Percentiles rank a stretch among this genome's conserved stretches.
Evolutionary conservation across 2,329 filamentous ascomycete genomes (phyloP).

Genomic region (Talaromyces atroroseus): DNA sequence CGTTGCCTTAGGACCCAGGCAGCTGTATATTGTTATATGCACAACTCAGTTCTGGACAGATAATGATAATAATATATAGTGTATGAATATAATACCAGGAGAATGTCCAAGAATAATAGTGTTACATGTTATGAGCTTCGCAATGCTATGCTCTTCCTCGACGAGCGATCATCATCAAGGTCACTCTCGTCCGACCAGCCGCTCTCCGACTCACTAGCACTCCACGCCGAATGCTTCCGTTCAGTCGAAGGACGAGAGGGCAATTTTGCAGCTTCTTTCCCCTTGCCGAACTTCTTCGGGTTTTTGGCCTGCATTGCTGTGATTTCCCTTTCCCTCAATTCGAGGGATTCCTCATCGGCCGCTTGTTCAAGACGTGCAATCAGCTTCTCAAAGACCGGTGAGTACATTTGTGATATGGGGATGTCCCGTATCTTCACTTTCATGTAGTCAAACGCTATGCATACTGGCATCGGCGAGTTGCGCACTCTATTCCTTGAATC

Average conservation of each 20-base stretch:
- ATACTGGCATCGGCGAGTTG: slow-evolving; percentile 46
- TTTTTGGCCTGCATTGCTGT: slow-evolving; percentile 20
- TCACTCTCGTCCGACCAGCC: slow-evolving; percentile 25
- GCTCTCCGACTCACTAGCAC: slow-evolving; percentile 33
- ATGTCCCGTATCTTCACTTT: slow-evolving; percentile 56
- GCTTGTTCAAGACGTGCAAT: slow-evolving; percentile 39
- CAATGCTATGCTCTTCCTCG: not conserved
- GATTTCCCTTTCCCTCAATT: slow-evolving; percentile 15
- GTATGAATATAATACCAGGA: not conserved
- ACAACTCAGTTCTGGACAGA: too few relatives aligned
- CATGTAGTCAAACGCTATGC: slow-evolving; percentile 61
- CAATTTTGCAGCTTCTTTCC: slow-evolving; percentile 15
- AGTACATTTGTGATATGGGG: slow-evolving; percentile 51
- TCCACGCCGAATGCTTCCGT: slow-evolving; percentile 24
- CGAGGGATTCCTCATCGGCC: slow-evolving; percentile 22
- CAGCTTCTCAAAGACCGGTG: slow-evolving; percentile 51
- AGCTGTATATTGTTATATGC: not conserved
- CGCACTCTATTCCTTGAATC: not conserved
- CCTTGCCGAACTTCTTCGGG: slow-evolving; percentile 18
- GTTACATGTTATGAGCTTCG: slow-evolving; percentile 1
- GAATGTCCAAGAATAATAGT: not conserved
- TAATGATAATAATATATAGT: too few relatives aligned
- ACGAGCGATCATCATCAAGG: not conserved
- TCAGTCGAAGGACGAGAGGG: slow-evolving; percentile 2
- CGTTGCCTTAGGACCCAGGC: not conserved